Percentiles rank a stretch among this genome's conserved stretches.
Conservation (phyloP, 495 filamentous ascomycete species). For the Pyrenula aspistea region DNA sequence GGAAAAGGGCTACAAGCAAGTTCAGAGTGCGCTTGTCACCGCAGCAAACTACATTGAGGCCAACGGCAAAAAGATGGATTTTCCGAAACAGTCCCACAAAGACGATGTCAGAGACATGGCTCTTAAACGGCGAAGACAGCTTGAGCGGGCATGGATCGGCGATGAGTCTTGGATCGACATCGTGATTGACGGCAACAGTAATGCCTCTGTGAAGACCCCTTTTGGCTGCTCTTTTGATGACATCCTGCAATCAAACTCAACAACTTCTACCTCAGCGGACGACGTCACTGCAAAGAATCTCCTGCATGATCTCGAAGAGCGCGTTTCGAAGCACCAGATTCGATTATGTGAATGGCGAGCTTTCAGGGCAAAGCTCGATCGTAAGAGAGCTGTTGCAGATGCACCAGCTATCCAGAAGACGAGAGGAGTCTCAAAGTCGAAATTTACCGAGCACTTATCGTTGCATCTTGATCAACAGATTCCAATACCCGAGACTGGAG, state of each 20-base stretch:
- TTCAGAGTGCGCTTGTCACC: not conserved
- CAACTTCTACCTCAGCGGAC: not conserved
- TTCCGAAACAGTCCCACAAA: not conserved
- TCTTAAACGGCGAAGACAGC: not conserved
- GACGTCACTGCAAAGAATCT: constrained; percentile 19
- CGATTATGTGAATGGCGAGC: constrained; percentile 61
- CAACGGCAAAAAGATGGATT: not conserved
- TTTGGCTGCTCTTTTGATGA: not conserved
- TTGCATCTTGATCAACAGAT: not conserved
- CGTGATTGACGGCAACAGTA: constrained; percentile 39
- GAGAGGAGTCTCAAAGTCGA: not conserved
- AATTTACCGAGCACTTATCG: not conserved
- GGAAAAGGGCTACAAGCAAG: not conserved
- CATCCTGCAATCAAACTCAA: not conserved
- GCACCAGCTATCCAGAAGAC: not conserved
- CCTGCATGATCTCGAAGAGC: constrained; percentile 37
- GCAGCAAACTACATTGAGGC: too few relatives aligned
- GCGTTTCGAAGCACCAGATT: constrained; percentile 46
- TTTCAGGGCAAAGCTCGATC: constrained; percentile 20
- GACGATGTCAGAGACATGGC: not conserved
- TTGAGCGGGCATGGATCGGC: constrained; percentile 53
- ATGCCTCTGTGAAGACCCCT: not conserved
- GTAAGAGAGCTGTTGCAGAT: not conserved
- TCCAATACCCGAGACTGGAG: not conserved
- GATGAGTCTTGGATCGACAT: constrained; percentile 45